Percentiles rank a stretch among this genome's conserved stretches.
Evolutionary conservation across 805 yeast species (phyloP).

Genomic region (Monosporozyma unispora): DNA sequence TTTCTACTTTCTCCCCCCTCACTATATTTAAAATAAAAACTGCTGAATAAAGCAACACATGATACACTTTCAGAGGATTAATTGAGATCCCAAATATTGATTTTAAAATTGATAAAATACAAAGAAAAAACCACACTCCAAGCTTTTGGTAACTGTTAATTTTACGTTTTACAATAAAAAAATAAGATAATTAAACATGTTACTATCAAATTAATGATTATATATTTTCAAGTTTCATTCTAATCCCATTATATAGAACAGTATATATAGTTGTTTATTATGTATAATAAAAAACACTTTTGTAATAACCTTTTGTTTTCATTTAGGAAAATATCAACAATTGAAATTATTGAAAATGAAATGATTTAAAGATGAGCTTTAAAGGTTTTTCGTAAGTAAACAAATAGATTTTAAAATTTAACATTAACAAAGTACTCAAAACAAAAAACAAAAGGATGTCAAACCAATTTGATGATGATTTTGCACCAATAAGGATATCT

Average conservation of each 20-base stretch:
- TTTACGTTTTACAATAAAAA: too few species aligned
- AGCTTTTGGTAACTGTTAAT: not conserved
- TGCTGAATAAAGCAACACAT: not conserved
- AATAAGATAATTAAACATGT: too few species aligned
- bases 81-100: not conserved
- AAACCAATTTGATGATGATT: conserved; percentile 10
- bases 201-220: conserved; percentile 1
- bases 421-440: not conserved
- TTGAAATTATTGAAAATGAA: not conserved
- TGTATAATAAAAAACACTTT: conserved; percentile 4
- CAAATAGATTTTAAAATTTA: too few species aligned
- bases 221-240: not conserved
- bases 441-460: not conserved
- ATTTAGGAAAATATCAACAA: not conserved
- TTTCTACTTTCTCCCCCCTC: not conserved
- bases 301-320: not conserved
- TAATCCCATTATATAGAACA: not conserved
- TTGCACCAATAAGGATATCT: conserved; percentile 23
- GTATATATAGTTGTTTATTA: not conserved
- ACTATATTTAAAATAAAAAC: not conserved
- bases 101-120: not conserved
- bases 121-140: not conserved
- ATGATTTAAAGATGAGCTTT: not conserved
- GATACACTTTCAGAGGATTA: not conserved
- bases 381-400: not conserved